Evolutionary conservation across 2,329 filamentous ascomycete species (phyloP), one percentile per base, ranked within the genome.

Genomic region (Hymenoscyphus albidus): DNA sequence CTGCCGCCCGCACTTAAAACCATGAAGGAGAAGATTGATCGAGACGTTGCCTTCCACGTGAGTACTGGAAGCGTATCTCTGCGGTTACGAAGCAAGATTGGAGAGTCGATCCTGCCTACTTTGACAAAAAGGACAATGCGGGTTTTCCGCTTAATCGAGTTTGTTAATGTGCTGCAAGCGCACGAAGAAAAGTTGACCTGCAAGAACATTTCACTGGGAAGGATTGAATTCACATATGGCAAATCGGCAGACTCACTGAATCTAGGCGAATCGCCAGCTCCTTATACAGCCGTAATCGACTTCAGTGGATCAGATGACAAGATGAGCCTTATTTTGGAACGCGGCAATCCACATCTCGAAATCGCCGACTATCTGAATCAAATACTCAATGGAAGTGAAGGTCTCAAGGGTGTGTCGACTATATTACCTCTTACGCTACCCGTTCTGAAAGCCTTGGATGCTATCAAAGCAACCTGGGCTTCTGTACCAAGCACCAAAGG

Each of bases 61-160:
- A 58, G 67, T 35, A 67, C 69, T 2, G 73, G 73, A 9, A 65
- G 67, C 5, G 73, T 76, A 59, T 73, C 73, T 12, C 70, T 76
- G 55, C 71, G 73, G 1, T 63, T 76, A n/a, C 69, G 69, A 9
- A 72, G 70, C 51, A 67, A 65, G 58, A 62, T 76, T 54, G 75
- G 75, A 14, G 71, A 72, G 59, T 65, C 72, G 7, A 62, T 74
- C 42, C 70, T 76, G 42, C 62, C 70, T 10, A 60, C 62, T 31
- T 69, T 76, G 5, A 66, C 70, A n/a, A 70, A 75, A 48, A 70
- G 70, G 22, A 59, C 72, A 79, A 81, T 67, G 79, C 82, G 60
- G 82, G 87, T 95, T 64, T 86, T 90, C 71, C 85, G 88, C 22
- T 81, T 95, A 35, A 87, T 92, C 48, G 83, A 84, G 55, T 91